These are phyloP conservation scores for Xylaria sp. DNA, from an alignment of 495 filamentous ascomycete species.

Conservation along the genomic window DNA sequence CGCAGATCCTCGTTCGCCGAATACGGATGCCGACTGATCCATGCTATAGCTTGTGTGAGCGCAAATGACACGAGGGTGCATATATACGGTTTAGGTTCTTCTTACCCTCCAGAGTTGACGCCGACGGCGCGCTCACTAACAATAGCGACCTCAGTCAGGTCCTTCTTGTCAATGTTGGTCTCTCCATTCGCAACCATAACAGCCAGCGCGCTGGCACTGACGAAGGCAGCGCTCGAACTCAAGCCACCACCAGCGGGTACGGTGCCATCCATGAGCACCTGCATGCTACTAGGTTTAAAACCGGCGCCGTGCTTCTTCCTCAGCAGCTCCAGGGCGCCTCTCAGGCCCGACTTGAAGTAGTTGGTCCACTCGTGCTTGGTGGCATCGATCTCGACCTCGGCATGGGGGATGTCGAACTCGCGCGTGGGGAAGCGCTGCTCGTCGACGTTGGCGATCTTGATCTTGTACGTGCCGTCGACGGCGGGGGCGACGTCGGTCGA, in stretches of 20 bases:
- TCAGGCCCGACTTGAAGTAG: constrained; percentile 93
- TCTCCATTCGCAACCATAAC: constrained; percentile 88
- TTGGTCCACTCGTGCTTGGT: constrained; percentile 94
- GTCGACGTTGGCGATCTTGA: constrained; percentile 78
- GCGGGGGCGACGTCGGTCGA: constrained; percentile 59
- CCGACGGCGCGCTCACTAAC: constrained; percentile 94
- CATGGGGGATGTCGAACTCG: constrained; percentile 75
- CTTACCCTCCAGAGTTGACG: constrained; percentile 92
- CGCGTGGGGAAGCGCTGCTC: constrained; percentile 75
- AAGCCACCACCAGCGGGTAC: constrained; percentile 92
- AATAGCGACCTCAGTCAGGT: constrained; percentile 87
- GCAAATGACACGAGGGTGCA: not conserved
- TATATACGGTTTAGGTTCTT: not conserved
- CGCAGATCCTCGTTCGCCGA: constrained; percentile 82
- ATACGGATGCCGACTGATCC: constrained; percentile 98
- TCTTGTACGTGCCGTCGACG: constrained; percentile 46
- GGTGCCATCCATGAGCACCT: constrained; percentile 87
- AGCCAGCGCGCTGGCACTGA: constrained; percentile 87
- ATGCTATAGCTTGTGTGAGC: constrained; percentile 60
- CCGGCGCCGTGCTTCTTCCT: constrained; percentile 66
- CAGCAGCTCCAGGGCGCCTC: constrained; percentile 80
- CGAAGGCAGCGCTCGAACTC: constrained; percentile 93
- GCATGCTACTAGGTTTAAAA: constrained; percentile 77
- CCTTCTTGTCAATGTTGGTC: constrained; percentile 80
- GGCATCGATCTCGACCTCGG: constrained; percentile 80